phyloP scores from a whole-genome alignment of 148 eudicot species.

The Rhododendron williamsianum region DNA sequence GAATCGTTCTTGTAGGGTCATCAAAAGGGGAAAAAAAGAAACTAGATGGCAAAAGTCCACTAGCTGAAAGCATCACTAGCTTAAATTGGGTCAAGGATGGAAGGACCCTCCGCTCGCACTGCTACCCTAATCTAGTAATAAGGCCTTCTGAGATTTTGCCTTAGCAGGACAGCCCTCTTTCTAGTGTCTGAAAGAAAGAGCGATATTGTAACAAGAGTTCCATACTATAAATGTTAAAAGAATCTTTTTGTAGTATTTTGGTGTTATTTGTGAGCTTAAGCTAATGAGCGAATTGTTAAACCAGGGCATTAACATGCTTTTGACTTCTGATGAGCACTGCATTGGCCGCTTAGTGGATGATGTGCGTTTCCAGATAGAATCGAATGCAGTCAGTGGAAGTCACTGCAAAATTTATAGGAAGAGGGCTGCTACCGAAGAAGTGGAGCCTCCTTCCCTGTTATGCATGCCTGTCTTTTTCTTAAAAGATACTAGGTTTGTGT shows the following conservation, averaged over 20 bases:
- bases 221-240: not conserved
- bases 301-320: conserved; percentile 85
- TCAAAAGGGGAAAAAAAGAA: not conserved
- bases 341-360: conserved; percentile 80
- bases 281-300: conserved; percentile 18
- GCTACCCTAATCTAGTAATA: not conserved
- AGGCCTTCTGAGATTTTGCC: not conserved
- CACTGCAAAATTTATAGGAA: conserved; percentile 73
- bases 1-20: not conserved
- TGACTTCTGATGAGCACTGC: conserved; percentile 65
- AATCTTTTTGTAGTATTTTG: not conserved
- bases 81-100: not conserved
- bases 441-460: conserved; percentile 39
- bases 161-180: not conserved
- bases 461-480: conserved; percentile 37
- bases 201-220: not conserved
- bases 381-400: conserved; percentile 68
- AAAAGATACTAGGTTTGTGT: conserved; percentile 75
- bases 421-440: conserved; percentile 47
- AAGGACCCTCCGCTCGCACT: not conserved
- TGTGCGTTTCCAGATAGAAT: conserved; percentile 57
- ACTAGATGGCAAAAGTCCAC: not conserved
- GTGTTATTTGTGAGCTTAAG: not conserved
- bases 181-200: not conserved
- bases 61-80: not conserved